Base-by-base conservation (phyloP, 2,329 filamentous ascomycete species). In the Sclerotinia sclerotiorum region DNA sequence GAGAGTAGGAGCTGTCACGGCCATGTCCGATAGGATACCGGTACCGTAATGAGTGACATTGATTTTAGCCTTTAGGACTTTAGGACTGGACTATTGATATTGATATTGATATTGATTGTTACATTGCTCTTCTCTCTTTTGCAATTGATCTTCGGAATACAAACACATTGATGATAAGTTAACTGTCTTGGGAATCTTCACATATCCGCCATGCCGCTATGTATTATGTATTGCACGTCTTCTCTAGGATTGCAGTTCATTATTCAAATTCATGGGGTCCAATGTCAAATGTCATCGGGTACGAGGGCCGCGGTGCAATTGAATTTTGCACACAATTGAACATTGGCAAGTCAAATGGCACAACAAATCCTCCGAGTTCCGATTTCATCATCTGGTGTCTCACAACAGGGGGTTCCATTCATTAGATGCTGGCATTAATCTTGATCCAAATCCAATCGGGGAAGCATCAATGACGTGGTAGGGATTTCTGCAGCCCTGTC, bases 401-500 rank as follows among this genome's bases (percentile, higher is more conserved):
- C 35, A 55, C 54, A n/a, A 35, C 46, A 35, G 21, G 54, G 52
- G 29, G 10, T 21, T 11, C 54, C 54, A 56, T n/a, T n/a, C 35
- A 21, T 56, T n/a, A 3, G 39, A 13, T 42, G 39, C 35, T n/a
- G 11, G 54, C 32, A 10, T 21, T 2, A n/a, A 48, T 48, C 24
- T 29, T 15, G 42, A 60, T 48, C 57, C 57, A 48, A 61, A 60
- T 48, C 57, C 57, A 61, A 48, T 61, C 44, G 57, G 57, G 48
- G 27, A 11, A 17, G 32, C 27, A 11, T 42, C 39, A 42, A 42
- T 42, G 39, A 17, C 39, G 17, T 48, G 29, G 57, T 48, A n/a
- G 7, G 57, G 57, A 61, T 61, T 48, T 29, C 44, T 61, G 44
- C 58, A 61, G 44, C 44, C 58, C 21, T 61, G 58, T 49, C 21